These are phyloP conservation scores for Ogataea polymorpha DNA, from an alignment of 805 yeast species.

Conservation along the genomic window DNA sequence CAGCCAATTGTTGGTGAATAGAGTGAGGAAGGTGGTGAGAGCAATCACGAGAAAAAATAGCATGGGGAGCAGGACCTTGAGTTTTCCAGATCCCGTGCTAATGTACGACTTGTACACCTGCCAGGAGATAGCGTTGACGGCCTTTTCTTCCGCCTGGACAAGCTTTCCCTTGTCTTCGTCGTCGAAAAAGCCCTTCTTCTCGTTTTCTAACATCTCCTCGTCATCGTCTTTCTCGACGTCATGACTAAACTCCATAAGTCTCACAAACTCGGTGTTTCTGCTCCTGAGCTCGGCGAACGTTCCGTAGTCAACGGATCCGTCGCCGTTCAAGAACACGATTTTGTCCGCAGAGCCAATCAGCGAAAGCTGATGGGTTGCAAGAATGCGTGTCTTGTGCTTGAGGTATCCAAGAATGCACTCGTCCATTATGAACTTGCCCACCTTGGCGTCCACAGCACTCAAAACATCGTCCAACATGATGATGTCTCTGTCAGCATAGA, in stretches of 20 bases:
- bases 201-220: constrained; percentile 26
- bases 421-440: constrained; percentile 74
- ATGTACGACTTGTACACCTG: constrained; percentile 50
- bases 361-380: constrained; percentile 82
- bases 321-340: constrained; percentile 62
- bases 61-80: constrained; percentile 30
- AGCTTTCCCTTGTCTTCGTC: constrained; percentile 30
- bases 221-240: constrained; percentile 9
- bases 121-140: constrained; percentile 38
- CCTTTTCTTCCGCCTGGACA: constrained; percentile 31
- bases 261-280: constrained; percentile 45
- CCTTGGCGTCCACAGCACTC: constrained; percentile 81
- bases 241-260: constrained; percentile 43
- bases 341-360: constrained; percentile 66
- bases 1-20: constrained; percentile 72
- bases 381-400: constrained; percentile 55
- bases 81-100: constrained; percentile 57
- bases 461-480: constrained; percentile 71
- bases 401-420: constrained; percentile 61
- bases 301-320: constrained; percentile 59
- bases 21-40: constrained; percentile 46
- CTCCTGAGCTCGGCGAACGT: constrained; percentile 49
- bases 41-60: constrained; percentile 18
- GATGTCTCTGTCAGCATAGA: constrained; percentile 65
- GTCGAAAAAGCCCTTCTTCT: constrained; percentile 37